phyloP scores from a whole-genome alignment of 257 asterid genomes.

The Prunella vulgaris region DNA sequence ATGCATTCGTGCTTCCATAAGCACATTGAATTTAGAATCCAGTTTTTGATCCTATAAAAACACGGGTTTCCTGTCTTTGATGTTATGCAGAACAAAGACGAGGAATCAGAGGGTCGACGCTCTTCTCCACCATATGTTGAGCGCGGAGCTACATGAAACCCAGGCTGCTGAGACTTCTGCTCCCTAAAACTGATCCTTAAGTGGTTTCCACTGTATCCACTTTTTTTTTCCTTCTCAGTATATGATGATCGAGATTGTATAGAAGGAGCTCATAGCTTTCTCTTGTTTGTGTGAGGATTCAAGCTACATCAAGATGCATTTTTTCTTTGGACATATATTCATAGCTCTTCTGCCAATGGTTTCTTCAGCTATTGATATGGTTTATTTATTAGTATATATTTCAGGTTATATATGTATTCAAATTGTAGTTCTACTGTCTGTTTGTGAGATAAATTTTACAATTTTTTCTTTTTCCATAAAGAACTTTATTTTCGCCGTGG shows the following conservation, averaged over 20 bases:
- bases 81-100: slow-evolving; percentile 56
- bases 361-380: background rate
- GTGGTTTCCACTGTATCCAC: background rate
- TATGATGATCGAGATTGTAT: background rate
- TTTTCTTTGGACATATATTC: background rate
- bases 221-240: no score
- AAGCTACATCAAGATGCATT: background rate
- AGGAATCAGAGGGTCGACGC: slow-evolving; percentile 78
- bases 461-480: no score
- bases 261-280: background rate
- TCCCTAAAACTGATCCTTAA: slow-evolving; percentile 23
- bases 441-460: no score
- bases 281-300: slow-evolving; percentile 3
- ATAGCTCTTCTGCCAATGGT: background rate
- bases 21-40: background rate
- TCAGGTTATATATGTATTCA: background rate
- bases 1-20: slow-evolving; percentile 7
- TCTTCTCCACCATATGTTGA: slow-evolving; percentile 95
- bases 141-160: slow-evolving; percentile 54
- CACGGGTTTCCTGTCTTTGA: background rate
- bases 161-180: slow-evolving; percentile 31
- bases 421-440: no score
- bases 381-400: no score
- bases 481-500: no score
- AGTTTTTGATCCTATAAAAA: background rate